Percentiles rank a stretch among this genome's conserved stretches.
These are phyloP conservation scores for Tricholoma flavovirens DNA, from an alignment of 768 basidiomycete species.

Conservation along the genomic window DNA sequence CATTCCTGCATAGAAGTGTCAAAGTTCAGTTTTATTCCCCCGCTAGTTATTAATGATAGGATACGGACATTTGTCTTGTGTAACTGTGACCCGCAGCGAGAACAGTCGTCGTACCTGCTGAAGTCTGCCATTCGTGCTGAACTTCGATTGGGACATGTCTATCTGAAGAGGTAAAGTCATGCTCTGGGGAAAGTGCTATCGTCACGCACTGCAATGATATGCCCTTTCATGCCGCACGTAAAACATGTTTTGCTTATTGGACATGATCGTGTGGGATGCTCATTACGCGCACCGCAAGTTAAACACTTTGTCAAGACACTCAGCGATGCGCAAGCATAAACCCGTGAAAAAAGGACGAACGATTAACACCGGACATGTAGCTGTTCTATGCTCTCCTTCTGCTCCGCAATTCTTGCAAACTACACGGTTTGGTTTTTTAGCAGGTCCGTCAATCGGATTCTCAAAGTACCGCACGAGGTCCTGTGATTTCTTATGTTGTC, in stretches of 20 bases:
- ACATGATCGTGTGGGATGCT: conserved; percentile 72
- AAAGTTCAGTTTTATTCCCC: neutral
- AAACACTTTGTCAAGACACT: conserved; percentile 47
- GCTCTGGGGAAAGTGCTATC: neutral
- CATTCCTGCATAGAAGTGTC: conserved; percentile 53
- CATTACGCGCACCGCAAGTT: conserved; percentile 76
- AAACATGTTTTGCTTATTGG: conserved; percentile 80
- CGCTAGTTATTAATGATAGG: neutral
- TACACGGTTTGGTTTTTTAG: conserved; percentile 38
- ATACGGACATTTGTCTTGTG: conserved; percentile 60
- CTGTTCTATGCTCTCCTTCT: conserved; percentile 64
- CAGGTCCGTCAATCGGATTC: conserved; percentile 32
- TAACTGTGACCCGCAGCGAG: conserved; percentile 58
- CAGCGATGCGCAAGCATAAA: neutral
- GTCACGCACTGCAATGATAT: conserved; percentile 56
- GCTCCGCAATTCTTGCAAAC: conserved; percentile 77
- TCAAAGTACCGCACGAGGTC: conserved; percentile 65
- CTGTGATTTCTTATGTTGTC: conserved; percentile 23
- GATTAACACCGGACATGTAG: conserved; percentile 65
- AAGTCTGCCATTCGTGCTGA: conserved; percentile 19
- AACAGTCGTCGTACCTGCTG: conserved; percentile 45
- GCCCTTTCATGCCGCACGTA: conserved; percentile 79
- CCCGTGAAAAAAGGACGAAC: conserved; percentile 35
- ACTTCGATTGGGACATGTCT: conserved; percentile 71
- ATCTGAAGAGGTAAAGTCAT: neutral